A percentile compares a stretch with the other conserved stretches of the same genome.
Conservation (phyloP, 2,329 filamentous ascomycete genomes). For the Neofusicoccum sp. region DNA sequence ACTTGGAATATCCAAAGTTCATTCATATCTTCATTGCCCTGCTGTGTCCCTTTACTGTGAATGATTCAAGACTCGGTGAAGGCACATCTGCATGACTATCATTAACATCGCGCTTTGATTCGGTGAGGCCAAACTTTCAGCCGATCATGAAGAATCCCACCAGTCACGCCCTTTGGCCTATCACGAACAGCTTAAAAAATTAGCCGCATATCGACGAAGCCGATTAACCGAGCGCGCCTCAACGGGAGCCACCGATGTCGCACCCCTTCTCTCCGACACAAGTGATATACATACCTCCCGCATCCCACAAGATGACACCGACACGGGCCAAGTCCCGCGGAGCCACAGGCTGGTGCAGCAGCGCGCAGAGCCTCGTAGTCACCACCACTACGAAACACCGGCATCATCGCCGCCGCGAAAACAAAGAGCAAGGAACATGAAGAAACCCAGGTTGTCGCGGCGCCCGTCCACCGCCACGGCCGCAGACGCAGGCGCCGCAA, state of each 20-base stretch:
- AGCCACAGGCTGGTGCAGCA: neutral
- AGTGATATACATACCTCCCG: neutral
- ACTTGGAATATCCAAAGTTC: no score
- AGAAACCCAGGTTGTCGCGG: neutral
- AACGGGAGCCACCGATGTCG: conserved; percentile 6
- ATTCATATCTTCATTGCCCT: no score
- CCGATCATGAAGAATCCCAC: neutral
- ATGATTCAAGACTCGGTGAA: no score
- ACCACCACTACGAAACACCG: neutral
- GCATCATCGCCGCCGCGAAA: neutral
- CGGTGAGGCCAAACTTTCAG: conserved; percentile 10
- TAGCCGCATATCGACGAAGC: conserved; percentile 7
- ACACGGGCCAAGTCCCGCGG: neutral
- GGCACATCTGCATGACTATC: neutral
- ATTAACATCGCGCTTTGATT: neutral
- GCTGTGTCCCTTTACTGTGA: no score
- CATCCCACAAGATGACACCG: neutral
- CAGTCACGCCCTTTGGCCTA: neutral
- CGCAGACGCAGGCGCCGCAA: neutral
- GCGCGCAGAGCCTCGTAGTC: neutral
- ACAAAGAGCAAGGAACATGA: neutral
- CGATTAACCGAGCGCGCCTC: conserved; percentile 6
- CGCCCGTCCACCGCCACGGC: neutral
- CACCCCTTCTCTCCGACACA: neutral
- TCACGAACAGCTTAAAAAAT: neutral